Conservation (phyloP, 208 protist genomes). For the Leishmania martiniquensis region DNA sequence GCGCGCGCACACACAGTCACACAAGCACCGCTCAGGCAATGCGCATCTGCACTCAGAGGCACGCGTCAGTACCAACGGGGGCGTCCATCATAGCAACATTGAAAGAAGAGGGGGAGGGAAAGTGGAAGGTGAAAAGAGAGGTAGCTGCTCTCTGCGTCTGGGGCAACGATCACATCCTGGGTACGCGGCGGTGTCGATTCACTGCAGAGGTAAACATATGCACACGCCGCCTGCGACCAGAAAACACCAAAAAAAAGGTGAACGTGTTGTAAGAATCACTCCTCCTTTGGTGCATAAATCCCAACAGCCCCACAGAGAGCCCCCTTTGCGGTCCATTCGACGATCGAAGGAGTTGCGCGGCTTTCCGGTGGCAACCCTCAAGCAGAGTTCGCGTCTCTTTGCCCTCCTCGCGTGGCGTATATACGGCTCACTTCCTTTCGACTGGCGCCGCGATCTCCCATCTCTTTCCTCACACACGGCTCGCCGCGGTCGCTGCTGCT, state of each 20-base stretch:
- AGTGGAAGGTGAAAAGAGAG: no score
- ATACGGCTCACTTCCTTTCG: background rate
- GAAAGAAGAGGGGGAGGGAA: background rate
- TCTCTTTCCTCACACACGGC: no score
- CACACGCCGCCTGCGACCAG: background rate
- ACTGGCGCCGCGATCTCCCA: background rate
- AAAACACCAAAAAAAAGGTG: background rate
- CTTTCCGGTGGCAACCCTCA: background rate
- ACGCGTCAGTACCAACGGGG: background rate
- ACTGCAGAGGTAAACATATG: background rate
- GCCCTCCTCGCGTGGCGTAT: background rate
- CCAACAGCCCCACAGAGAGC: background rate
- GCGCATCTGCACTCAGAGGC: background rate
- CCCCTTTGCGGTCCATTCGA: background rate
- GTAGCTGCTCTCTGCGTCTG: background rate
- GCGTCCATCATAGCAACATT: background rate
- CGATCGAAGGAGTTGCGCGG: background rate
- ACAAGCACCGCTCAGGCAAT: no score
- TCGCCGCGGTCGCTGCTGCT: no score
- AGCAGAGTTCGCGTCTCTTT: background rate
- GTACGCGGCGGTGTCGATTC: background rate
- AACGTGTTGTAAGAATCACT: no score
- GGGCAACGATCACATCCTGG: background rate
- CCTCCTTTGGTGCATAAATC: no score
- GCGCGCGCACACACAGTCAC: no score